These are phyloP conservation scores for Rhododendron ferrugineum DNA, from an alignment of 148 eudicot genomes.

Conservation along the genomic window DNA sequence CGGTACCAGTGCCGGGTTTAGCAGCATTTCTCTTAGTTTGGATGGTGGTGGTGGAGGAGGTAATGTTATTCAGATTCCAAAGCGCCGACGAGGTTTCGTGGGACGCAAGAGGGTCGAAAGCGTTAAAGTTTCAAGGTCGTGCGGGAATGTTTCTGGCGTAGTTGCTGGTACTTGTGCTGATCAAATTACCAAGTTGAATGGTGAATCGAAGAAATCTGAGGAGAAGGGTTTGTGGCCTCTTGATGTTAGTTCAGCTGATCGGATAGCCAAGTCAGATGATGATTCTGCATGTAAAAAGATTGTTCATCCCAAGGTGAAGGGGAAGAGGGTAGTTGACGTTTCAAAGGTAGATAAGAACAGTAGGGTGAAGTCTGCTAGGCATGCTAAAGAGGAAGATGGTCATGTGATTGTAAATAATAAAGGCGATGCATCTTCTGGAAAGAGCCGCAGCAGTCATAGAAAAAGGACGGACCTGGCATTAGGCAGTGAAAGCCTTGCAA, in stretches of 20 bases:
- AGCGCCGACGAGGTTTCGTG: conserved; percentile 64
- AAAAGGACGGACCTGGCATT: conserved; percentile 35
- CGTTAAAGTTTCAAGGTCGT: conserved; percentile 25
- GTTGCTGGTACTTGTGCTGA: conserved; percentile 24
- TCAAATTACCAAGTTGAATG: conserved; percentile 18
- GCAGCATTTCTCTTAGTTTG: conserved; percentile 40
- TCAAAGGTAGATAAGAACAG: conserved; percentile 27
- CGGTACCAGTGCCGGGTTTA: conserved; percentile 20
- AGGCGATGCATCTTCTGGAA: conserved; percentile 34
- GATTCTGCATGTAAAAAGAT: conserved; percentile 12
- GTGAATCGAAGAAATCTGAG: conserved; percentile 47
- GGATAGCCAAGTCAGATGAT: conserved; percentile 18
- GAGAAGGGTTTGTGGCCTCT: conserved; percentile 27
- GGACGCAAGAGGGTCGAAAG: conserved; percentile 59
- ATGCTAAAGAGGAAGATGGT: conserved; percentile 28
- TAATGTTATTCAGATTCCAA: conserved; percentile 48
- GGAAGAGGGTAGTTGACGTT: conserved; percentile 22
- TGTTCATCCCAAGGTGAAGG: conserved; percentile 29
- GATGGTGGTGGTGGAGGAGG: conserved; percentile 23
- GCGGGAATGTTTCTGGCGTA: conserved; percentile 8
- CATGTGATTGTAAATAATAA: conserved; percentile 27
- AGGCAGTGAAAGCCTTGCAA: conserved; percentile 24
- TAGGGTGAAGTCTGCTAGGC: conserved; percentile 23
- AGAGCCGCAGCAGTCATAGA: conserved; percentile 33
- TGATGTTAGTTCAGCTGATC: conserved; percentile 27